phyloP scores from a whole-genome alignment of 352 stramenopile species.

The Globisporangium nagaii region DNA sequence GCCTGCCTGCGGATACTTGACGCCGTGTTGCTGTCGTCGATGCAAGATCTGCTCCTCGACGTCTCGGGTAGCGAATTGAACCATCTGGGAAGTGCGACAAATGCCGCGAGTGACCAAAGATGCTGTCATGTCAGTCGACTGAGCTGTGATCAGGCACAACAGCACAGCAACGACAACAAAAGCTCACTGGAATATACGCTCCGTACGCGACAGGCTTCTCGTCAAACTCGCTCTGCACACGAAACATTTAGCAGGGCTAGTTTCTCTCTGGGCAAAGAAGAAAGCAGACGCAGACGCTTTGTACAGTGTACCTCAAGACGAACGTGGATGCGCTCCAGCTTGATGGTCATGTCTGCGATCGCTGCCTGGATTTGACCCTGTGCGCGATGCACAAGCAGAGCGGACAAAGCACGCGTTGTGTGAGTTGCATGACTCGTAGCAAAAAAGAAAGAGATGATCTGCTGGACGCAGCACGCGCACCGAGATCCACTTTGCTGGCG shows the following conservation, averaged over 20 bases:
- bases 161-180: neutral
- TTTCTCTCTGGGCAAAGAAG: neutral
- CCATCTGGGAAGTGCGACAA: constrained; percentile 19
- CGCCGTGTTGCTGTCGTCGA: constrained; percentile 41
- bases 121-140: no score
- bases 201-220: constrained; percentile 47
- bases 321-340: constrained; percentile 59
- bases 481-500: constrained; percentile 56
- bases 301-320: constrained; percentile 50
- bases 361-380: constrained; percentile 46
- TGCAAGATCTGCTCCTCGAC: constrained; percentile 58
- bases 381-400: neutral
- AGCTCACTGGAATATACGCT: constrained; percentile 40
- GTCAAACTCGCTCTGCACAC: constrained; percentile 32
- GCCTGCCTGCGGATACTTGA: constrained; percentile 30
- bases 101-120: neutral
- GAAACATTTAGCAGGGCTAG: neutral
- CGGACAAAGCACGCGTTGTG: neutral
- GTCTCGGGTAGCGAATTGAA: constrained; percentile 47
- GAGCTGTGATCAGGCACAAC: no score
- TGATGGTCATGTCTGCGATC: constrained; percentile 48
- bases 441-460: no score
- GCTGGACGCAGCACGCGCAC: no score
- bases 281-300: neutral
- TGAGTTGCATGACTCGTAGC: no score